Percentiles rank a stretch among this genome's conserved stretches.
Conservation (phyloP, 2,329 filamentous ascomycete species). For the Fusarium pilosicola region DNA sequence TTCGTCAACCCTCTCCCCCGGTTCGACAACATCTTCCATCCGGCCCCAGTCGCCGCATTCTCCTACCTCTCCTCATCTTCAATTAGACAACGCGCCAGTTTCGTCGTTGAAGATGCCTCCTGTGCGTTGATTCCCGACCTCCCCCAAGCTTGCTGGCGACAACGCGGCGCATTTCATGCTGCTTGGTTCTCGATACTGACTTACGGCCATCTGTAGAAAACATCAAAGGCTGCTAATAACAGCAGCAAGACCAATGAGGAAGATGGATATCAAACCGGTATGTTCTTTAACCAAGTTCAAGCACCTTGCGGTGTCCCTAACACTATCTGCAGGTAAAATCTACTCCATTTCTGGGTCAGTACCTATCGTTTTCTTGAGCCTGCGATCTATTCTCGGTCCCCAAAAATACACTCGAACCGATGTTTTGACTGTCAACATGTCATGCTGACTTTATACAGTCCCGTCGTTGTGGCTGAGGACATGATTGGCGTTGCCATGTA, state of each 20-base stretch:
- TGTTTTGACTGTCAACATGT: neutral
- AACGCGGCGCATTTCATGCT: slow-evolving; percentile 22
- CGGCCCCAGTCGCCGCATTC: slow-evolving; percentile 46
- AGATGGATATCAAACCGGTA: slow-evolving; percentile 55
- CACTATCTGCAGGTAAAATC: slow-evolving; percentile 62
- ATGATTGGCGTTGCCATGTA: slow-evolving; percentile 99
- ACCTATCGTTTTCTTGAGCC: slow-evolving; percentile 3
- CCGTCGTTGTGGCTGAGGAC: slow-evolving; percentile 96
- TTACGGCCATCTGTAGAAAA: slow-evolving; percentile 33
- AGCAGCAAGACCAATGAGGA: slow-evolving; percentile 46
- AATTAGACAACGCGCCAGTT: slow-evolving; percentile 41
- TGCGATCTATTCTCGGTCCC: slow-evolving; percentile 1
- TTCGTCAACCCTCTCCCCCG: slow-evolving; percentile 46
- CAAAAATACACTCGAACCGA: slow-evolving; percentile 8
- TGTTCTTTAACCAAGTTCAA: slow-evolving; percentile 33
- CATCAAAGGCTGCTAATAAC: slow-evolving; percentile 43
- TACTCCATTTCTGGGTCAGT: slow-evolving; percentile 71
- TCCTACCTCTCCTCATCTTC: slow-evolving; percentile 40
- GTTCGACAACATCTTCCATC: slow-evolving; percentile 45
- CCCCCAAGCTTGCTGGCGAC: slow-evolving; percentile 27
- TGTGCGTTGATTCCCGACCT: slow-evolving; percentile 56
- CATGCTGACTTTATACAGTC: slow-evolving; percentile 61
- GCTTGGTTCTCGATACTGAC: slow-evolving; percentile 32
- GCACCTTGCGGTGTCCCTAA: slow-evolving; percentile 40
- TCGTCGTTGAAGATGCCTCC: slow-evolving; percentile 63